phyloP scores from a whole-genome alignment of 106 monocot species.

The Alisma plantagoaquatica region DNA sequence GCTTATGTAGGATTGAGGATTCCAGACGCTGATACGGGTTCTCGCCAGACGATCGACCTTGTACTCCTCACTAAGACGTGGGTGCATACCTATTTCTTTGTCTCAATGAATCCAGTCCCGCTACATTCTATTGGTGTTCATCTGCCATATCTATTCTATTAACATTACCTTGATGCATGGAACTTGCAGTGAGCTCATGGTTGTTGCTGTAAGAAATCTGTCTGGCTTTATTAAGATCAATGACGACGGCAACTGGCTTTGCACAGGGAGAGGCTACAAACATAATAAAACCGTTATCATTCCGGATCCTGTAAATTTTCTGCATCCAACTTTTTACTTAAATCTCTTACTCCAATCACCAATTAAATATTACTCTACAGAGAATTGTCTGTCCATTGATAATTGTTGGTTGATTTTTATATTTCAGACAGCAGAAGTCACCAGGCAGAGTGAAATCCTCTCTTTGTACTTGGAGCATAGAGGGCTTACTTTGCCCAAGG shows the following conservation, averaged over 20 bases:
- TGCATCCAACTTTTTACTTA: not conserved
- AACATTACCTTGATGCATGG: not conserved
- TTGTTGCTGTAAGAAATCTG: constrained; percentile 59
- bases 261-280: constrained; percentile 27
- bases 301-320: constrained; percentile 58
- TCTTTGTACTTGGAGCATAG: constrained; percentile 76
- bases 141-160: too few species aligned
- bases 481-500: constrained; percentile 66
- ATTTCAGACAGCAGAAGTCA: constrained; percentile 45
- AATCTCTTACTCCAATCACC: too few species aligned
- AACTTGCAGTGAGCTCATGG: constrained; percentile 37
- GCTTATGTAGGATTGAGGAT: constrained; percentile 86
- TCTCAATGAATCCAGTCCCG: too few species aligned
- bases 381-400: too few species aligned
- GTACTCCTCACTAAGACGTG: constrained; percentile 65
- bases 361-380: too few species aligned
- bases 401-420: not conserved
- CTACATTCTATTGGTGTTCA: too few species aligned
- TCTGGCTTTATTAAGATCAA: constrained; percentile 47
- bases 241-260: constrained; percentile 66
- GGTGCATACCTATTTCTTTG: too few species aligned
- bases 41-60: constrained; percentile 56
- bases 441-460: constrained; percentile 46
- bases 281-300: constrained; percentile 18
- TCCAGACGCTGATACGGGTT: constrained; percentile 64